Evolutionary conservation across 495 filamentous ascomycete genomes (phyloP).

Genomic region (Parmelia sp.): DNA sequence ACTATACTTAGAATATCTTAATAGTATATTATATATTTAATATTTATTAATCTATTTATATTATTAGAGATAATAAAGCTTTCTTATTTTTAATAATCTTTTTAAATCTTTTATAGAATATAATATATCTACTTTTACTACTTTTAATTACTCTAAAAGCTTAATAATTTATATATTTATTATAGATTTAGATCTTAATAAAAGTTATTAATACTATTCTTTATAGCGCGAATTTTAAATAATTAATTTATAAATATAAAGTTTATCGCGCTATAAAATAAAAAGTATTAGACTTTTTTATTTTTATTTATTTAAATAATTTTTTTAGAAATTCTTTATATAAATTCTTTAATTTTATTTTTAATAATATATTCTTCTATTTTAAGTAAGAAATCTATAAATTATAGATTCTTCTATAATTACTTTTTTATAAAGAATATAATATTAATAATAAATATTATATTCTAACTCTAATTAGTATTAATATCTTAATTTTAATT

Average conservation of each 20-base stretch:
- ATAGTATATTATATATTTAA: background rate
- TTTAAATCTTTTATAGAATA: background rate
- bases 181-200: background rate
- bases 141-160: background rate
- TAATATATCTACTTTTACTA: background rate
- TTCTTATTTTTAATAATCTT: conserved; percentile 1
- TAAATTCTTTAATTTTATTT: background rate
- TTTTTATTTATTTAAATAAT: background rate
- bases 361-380: background rate
- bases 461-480: background rate
- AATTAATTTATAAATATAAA: background rate
- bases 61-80: background rate
- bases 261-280: background rate
- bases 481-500: background rate
- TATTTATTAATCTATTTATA: background rate
- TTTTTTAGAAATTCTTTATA: background rate
- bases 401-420: background rate
- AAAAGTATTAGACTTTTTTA: background rate
- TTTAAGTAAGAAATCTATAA: background rate
- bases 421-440: too few relatives aligned
- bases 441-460: background rate
- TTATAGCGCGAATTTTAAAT: background rate
- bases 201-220: background rate
- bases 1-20: background rate
- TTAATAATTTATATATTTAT: background rate